These are phyloP conservation scores for Sarocladium oryzae DNA, from an alignment of 2,329 filamentous ascomycete genomes.

Conservation along the genomic window DNA sequence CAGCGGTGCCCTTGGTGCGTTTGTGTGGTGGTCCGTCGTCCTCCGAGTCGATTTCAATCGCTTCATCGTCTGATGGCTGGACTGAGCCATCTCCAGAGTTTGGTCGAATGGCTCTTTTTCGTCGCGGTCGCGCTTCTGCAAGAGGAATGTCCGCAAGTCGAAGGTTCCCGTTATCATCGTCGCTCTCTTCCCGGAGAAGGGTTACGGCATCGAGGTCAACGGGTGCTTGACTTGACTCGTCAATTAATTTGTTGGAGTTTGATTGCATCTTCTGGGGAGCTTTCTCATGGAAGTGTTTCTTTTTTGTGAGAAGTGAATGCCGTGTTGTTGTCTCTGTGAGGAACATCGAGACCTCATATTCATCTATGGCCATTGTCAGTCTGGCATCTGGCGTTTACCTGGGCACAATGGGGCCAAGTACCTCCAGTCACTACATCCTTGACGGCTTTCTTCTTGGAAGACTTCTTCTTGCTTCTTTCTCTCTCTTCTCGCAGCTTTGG, in stretches of 20 bases:
- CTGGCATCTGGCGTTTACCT: background rate
- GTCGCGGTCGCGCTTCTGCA: slow-evolving; percentile 14
- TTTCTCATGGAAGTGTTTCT: slow-evolving; percentile 67
- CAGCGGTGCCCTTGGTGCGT: slow-evolving; percentile 28
- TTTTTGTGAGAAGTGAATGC: slow-evolving; percentile 80
- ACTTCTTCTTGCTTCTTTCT: slow-evolving; percentile 51
- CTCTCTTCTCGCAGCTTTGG: slow-evolving; percentile 88
- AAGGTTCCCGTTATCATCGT: slow-evolving; percentile 21
- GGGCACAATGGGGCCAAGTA: slow-evolving; percentile 25
- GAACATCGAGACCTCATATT: slow-evolving; percentile 94
- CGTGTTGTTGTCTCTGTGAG: slow-evolving; percentile 78
- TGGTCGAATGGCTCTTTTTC: slow-evolving; percentile 11
- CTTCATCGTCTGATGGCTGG: slow-evolving; percentile 25
- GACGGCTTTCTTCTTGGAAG: slow-evolving; percentile 65
- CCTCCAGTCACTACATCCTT: slow-evolving; percentile 84
- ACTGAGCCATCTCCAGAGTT: slow-evolving; percentile 22
- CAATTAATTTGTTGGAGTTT: slow-evolving; percentile 57
- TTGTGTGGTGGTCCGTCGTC: slow-evolving; percentile 38
- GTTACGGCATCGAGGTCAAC: slow-evolving; percentile 38
- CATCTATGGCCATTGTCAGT: slow-evolving; percentile 45
- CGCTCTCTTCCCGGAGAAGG: slow-evolving; percentile 43
- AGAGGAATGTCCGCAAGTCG: slow-evolving; percentile 28
- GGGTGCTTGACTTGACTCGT: slow-evolving; percentile 46
- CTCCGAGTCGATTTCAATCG: slow-evolving; percentile 33
- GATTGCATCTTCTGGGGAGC: slow-evolving; percentile 47